Conservation (phyloP, 2,329 filamentous ascomycete genomes). For the Sclerotiophoma versabilis region DNA sequence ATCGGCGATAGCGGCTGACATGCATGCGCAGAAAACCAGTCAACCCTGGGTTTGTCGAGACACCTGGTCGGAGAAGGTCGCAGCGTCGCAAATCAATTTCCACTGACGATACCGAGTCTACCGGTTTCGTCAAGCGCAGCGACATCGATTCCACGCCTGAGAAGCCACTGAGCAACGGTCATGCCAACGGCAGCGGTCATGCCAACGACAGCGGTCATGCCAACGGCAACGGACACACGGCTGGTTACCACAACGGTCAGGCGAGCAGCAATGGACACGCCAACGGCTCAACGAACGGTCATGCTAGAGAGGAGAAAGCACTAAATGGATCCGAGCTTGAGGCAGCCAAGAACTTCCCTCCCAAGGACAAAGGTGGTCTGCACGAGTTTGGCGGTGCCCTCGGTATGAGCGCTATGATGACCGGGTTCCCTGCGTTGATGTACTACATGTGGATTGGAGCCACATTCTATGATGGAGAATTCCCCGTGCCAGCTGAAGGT, state of each 20-base stretch:
- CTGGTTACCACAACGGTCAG: slow-evolving; percentile 48
- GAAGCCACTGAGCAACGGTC: slow-evolving; percentile 3
- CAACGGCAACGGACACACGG: slow-evolving; percentile 38
- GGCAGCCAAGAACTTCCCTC: slow-evolving; percentile 46
- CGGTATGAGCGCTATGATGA: slow-evolving; percentile 87
- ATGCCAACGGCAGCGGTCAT: slow-evolving; percentile 25
- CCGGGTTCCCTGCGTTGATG: slow-evolving; percentile 92
- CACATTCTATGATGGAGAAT: slow-evolving; percentile 85
- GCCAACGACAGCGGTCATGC: slow-evolving; percentile 46
- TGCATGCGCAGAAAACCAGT: slow-evolving; percentile 46
- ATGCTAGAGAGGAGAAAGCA: slow-evolving; percentile 27
- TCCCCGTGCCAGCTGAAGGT: slow-evolving; percentile 71
- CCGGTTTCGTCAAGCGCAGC: slow-evolving; percentile 28
- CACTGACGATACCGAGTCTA: slow-evolving; percentile 32
- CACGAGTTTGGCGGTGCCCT: slow-evolving; percentile 86
- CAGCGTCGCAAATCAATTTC: slow-evolving; percentile 52
- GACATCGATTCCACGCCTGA: slow-evolving; percentile 1
- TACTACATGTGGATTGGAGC: slow-evolving; percentile 99
- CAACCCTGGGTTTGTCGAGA: slow-evolving; percentile 58
- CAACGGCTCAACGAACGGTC: slow-evolving; percentile 43
- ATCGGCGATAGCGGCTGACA: slow-evolving; percentile 30
- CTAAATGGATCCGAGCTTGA: slow-evolving; percentile 31
- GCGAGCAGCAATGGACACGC: slow-evolving; percentile 42
- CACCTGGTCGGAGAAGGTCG: slow-evolving; percentile 54
- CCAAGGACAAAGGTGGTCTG: slow-evolving; percentile 57